Base-by-base conservation (phyloP, 768 basidiomycete genomes). In the Collybia sordida region DNA sequence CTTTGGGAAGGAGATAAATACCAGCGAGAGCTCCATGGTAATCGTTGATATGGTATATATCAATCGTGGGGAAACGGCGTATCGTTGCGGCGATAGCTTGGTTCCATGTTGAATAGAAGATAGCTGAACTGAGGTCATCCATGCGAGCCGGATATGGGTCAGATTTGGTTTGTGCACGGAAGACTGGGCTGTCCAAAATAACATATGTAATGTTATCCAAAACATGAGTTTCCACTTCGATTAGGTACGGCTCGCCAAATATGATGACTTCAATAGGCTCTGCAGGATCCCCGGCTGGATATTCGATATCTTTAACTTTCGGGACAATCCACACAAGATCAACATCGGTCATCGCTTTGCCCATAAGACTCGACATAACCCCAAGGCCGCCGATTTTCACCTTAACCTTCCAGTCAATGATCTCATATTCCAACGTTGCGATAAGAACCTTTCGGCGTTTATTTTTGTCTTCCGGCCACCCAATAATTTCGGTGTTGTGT, bases 101-200 rank as follows among this genome's bases (percentile, higher is more conserved):
- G 62, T 97, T 97, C 94, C 94, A 97, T 15, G 94, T 94, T 42
- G 94, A 96, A 67, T 97, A 97, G 78, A 96, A 97, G 63, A 96
- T 96, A 36, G 94, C 94, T 8, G 94, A 96, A 57, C 88, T 90
- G 55, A 97, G 78, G 66, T 97, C 94, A 63, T 97, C 94, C 94
- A 97, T 97, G 59, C 94, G 90, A 60, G 92, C 88, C 24, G 94
- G 94, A 66, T 97, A 97, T 2, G 94, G 94, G 60, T 97, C 94
- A 0, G 94, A 77, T 69, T 96, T 97, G 14, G 94, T 95, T 69
- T 97, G 94, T 2, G 94, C 93, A 40, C 94, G 88, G 83, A 97
- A 97, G 19, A 97, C 94, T 38, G 94, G 94, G 57, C 88, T 90
- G 74, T 96, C 94, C 54, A 97, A 83, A 45, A 97, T 83, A 55